Percentiles rank a stretch among this genome's conserved stretches.
phyloP scores from a whole-genome alignment of 768 basidiomycete genomes.

The Multifurca ochricompacta region DNA sequence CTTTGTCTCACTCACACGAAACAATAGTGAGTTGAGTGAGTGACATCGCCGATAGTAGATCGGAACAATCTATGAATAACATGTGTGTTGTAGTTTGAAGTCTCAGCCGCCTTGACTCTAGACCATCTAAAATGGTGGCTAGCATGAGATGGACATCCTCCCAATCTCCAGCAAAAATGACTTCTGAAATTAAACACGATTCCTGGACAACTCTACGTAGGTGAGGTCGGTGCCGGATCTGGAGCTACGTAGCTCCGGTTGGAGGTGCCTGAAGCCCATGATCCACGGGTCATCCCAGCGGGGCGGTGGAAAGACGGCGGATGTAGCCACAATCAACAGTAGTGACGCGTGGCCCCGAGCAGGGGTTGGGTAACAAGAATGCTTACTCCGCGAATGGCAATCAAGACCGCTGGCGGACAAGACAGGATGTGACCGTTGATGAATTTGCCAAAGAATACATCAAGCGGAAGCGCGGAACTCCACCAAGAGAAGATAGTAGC shows the following conservation, averaged over 20 bases:
- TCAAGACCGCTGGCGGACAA: neutral
- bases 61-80: neutral
- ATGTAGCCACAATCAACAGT: neutral
- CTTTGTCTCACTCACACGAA: neutral
- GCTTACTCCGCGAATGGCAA: neutral
- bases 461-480: neutral
- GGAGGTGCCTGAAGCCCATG: slow-evolving; percentile 10
- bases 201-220: neutral
- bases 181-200: too few species aligned
- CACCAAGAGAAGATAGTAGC: neutral
- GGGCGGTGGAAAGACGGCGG: neutral
- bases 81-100: neutral
- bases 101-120: neutral
- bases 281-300: slow-evolving; percentile 8
- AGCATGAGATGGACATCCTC: neutral
- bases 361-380: neutral
- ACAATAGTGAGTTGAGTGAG: slow-evolving; percentile 1
- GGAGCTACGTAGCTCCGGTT: neutral
- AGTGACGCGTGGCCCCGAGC: neutral
- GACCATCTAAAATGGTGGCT: neutral
- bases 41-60: neutral
- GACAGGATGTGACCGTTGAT: neutral
- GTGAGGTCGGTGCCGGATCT: slow-evolving; percentile 3
- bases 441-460: neutral
- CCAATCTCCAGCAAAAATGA: neutral